These are phyloP conservation scores for Starmerella bombi DNA, from an alignment of 805 yeast genomes.

Conservation along the genomic window DNA sequence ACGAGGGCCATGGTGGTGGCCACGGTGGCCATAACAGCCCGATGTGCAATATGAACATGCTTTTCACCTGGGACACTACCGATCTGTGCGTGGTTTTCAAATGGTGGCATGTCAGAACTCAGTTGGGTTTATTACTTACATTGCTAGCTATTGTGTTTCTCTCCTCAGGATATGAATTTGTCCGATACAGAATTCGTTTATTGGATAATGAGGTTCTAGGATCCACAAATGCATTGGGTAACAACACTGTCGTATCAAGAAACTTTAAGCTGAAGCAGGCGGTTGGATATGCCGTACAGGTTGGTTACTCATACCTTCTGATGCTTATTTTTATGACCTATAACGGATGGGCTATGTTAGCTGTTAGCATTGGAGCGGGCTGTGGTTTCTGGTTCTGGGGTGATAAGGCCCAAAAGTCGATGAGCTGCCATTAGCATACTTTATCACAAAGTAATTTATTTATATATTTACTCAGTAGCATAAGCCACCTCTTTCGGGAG, in stretches of 20 bases:
- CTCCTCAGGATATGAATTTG: constrained; percentile 48
- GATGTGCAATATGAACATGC: constrained; percentile 34
- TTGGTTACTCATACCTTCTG: constrained; percentile 31
- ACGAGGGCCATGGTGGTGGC: constrained; percentile 19
- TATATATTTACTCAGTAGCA: background rate
- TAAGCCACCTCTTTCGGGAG: constrained; percentile 36
- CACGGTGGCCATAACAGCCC: constrained; percentile 17
- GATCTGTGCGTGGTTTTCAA: constrained; percentile 59
- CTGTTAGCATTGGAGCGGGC: constrained; percentile 61
- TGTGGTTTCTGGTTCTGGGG: constrained; percentile 53
- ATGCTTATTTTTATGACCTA: constrained; percentile 82
- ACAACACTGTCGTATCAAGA: background rate
- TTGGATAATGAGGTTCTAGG: constrained; percentile 13
- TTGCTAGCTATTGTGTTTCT: constrained; percentile 37
- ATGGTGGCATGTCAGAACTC: constrained; percentile 66
- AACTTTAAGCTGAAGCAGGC: constrained; percentile 10
- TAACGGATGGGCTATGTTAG: constrained; percentile 68
- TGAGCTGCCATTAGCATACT: constrained; percentile 21
- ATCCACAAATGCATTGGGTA: constrained; percentile 1
- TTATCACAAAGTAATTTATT: background rate
- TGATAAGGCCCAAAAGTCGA: constrained; percentile 16
- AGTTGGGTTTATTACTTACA: constrained; percentile 39
- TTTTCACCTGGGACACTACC: constrained; percentile 65
- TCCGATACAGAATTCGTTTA: constrained; percentile 27
- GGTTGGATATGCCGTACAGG: constrained; percentile 22